Percentiles rank a stretch among this genome's conserved stretches.
These are phyloP conservation scores for Phytophthora ohioensis DNA, from an alignment of 352 stramenopile genomes.

Conservation along the genomic window DNA sequence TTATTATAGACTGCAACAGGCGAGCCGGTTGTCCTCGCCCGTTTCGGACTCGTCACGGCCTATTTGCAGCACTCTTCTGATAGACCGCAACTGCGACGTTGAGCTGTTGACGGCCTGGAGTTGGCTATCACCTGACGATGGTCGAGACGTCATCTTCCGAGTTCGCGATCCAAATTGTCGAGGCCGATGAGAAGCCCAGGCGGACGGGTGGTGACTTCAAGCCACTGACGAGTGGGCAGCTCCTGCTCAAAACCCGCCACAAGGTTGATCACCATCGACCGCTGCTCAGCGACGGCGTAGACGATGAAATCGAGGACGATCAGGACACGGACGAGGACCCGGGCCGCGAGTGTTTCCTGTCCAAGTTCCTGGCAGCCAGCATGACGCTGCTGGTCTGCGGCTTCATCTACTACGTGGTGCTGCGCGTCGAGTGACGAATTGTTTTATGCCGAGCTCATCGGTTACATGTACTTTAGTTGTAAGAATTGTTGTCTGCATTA, in stretches of 20 bases:
- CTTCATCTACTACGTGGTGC: conserved; percentile 62
- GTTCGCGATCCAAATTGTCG: conserved; percentile 27
- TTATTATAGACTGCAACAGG: neutral
- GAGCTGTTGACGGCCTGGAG: neutral
- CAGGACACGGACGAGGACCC: conserved; percentile 23
- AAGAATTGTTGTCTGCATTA: neutral
- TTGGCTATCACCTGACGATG: conserved; percentile 13
- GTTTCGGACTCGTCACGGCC: neutral
- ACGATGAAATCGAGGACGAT: conserved; percentile 19
- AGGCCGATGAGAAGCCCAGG: conserved; percentile 8
- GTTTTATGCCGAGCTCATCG: too few species aligned
- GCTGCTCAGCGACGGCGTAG: conserved; percentile 14
- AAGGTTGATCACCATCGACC: conserved; percentile 7
- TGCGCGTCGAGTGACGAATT: conserved; percentile 10
- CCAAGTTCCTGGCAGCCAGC: conserved; percentile 49
- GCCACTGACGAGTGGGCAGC: conserved; percentile 35
- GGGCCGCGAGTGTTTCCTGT: conserved; percentile 55
- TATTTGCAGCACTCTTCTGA: neutral
- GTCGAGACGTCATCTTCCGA: conserved; percentile 16
- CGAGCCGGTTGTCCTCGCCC: neutral
- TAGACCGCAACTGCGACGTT: neutral
- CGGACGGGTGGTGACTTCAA: conserved; percentile 18
- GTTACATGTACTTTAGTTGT: too few species aligned
- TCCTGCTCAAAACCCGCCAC: conserved; percentile 31
- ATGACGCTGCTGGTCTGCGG: conserved; percentile 47